phyloP scores from a whole-genome alignment of 495 filamentous ascomycete species.

The Hyphodiscus hymeniophilus region DNA sequence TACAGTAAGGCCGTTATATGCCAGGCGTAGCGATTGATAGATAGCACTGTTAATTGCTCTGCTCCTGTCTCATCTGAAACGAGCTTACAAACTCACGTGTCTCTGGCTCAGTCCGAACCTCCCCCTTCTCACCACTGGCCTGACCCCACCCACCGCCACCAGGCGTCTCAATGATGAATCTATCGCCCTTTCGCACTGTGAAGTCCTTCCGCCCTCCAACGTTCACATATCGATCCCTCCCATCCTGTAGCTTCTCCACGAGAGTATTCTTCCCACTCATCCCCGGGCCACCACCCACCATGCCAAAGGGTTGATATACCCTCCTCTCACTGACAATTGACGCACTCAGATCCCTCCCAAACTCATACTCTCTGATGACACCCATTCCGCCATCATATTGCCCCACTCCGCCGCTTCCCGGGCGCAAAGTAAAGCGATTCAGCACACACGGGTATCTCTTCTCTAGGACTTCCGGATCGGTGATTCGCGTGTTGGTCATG shows the following conservation, averaged over 20 bases:
- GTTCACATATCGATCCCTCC: conserved; percentile 44
- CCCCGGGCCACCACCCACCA: conserved; percentile 12
- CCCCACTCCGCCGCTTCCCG: conserved; percentile 30
- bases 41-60: too few species aligned
- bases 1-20: too few species aligned
- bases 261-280: conserved; percentile 8
- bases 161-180: conserved; percentile 51
- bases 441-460: conserved; percentile 59
- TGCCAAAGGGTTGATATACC: conserved; percentile 9
- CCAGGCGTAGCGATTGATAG: too few species aligned
- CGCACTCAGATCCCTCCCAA: not conserved
- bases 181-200: conserved; percentile 49
- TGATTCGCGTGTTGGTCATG: conserved; percentile 71
- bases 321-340: conserved; percentile 16
- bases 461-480: conserved; percentile 62
- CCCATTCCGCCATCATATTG: conserved; percentile 29
- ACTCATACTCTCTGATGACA: conserved; percentile 16
- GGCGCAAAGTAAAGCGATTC: conserved; percentile 49
- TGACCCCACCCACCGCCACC: conserved; percentile 46
- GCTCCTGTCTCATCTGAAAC: too few species aligned
- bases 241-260: conserved; percentile 28
- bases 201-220: conserved; percentile 63
- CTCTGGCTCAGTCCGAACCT: too few species aligned
- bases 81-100: too few species aligned
- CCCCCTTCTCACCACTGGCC: too few species aligned